A percentile compares a stretch with the other conserved stretches of the same genome.
Evolutionary conservation across 148 eudicot species (phyloP).

Genomic region (Amaranthus hypochondriacus): DNA sequence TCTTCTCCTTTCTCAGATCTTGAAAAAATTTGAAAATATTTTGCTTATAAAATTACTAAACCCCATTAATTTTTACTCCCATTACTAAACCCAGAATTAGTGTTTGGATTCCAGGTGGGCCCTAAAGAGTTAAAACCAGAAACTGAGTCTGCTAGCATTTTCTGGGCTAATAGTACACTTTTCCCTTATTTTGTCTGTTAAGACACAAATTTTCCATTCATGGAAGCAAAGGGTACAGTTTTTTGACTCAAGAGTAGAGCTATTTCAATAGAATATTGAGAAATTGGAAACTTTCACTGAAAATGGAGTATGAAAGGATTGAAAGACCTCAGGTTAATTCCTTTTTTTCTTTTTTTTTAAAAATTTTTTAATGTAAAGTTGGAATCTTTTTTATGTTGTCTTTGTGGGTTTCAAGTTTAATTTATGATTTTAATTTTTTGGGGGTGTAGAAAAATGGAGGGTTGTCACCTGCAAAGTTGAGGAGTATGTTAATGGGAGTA

Average conservation of each 20-base stretch:
- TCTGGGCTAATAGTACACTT: conserved; percentile 18
- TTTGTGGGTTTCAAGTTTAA: not conserved
- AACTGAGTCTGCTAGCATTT: conserved; percentile 13
- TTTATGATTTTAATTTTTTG: not conserved
- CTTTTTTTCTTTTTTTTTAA: not conserved
- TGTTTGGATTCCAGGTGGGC: too few species aligned
- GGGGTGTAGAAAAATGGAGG: conserved; percentile 27
- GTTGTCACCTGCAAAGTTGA: conserved; percentile 41
- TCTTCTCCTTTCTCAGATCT: too few species aligned
- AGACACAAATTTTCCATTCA: conserved; percentile 14
- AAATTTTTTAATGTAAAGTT: not conserved
- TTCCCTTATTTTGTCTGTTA: conserved; percentile 23
- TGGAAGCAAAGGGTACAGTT: conserved; percentile 11
- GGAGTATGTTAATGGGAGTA: conserved; percentile 51
- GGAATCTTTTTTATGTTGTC: not conserved
- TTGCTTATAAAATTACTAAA: too few species aligned
- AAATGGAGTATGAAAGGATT: conserved; percentile 33
- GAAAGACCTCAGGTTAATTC: conserved; percentile 27
- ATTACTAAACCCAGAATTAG: too few species aligned
- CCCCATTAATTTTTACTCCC: too few species aligned
- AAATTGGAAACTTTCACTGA: not conserved
- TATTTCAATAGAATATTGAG: not conserved
- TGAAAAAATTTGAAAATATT: too few species aligned
- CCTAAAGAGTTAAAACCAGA: conserved; percentile 20
- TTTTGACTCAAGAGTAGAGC: not conserved